phyloP scores from a whole-genome alignment of 495 filamentous ascomycete genomes.

The Penicillium simplicissimum region DNA sequence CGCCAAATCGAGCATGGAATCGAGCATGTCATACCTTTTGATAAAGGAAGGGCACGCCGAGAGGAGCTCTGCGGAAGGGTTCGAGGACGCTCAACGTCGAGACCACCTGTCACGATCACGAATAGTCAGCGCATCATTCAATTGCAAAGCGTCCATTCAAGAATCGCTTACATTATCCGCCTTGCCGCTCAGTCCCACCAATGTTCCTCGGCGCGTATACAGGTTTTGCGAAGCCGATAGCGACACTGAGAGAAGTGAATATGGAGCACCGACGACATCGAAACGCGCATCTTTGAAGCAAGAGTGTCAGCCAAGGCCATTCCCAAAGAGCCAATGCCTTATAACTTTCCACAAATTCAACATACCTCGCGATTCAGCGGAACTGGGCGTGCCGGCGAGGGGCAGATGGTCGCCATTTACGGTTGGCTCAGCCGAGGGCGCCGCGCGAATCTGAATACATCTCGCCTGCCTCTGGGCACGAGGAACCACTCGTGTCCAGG shows the following conservation, averaged over 20 bases:
- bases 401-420: slow-evolving; percentile 43
- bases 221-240: slow-evolving; percentile 91
- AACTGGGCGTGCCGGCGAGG: slow-evolving; percentile 40
- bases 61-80: slow-evolving; percentile 71
- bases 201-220: slow-evolving; percentile 85
- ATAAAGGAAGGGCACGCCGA: slow-evolving; percentile 92
- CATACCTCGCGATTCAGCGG: slow-evolving; percentile 46
- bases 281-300: slow-evolving; percentile 77
- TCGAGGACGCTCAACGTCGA: slow-evolving; percentile 86
- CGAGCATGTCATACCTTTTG: slow-evolving; percentile 55
- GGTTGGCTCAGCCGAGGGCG: slow-evolving; percentile 39
- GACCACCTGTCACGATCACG: slow-evolving; percentile 54
- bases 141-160: slow-evolving; percentile 2
- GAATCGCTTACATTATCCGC: slow-evolving; percentile 72
- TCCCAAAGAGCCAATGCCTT: neutral
- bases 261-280: slow-evolving; percentile 85
- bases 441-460: slow-evolving; percentile 48
- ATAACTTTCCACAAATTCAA: neutral
- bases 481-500: slow-evolving; percentile 40
- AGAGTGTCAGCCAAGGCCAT: neutral
- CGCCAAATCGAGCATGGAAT: neutral
- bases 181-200: slow-evolving; percentile 87
- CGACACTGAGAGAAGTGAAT: slow-evolving; percentile 88
- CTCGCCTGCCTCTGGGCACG: slow-evolving; percentile 36
- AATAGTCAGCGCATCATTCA: slow-evolving; percentile 1